Percentiles rank a stretch among this genome's conserved stretches.
phyloP scores from a whole-genome alignment of 2,329 filamentous ascomycete genomes.

The Biscogniauxia sp. region DNA sequence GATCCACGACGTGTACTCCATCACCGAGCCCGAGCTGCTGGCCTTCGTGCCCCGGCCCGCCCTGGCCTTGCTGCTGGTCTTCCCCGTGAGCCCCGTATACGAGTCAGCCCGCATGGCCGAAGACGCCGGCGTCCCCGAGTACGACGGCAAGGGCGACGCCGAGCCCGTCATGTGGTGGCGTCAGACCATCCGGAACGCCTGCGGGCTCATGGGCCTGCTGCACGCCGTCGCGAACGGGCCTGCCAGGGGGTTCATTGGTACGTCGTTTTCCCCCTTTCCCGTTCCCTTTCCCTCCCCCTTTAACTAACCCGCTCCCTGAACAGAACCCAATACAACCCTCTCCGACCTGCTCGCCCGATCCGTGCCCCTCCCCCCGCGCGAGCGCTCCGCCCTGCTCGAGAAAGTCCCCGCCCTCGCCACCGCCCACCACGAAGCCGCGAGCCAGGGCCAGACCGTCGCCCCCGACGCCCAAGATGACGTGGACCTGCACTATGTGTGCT shows the following conservation, averaged over 20 bases:
- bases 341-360: conserved; percentile 66
- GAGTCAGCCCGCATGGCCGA: conserved; percentile 73
- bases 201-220: conserved; percentile 83
- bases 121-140: conserved; percentile 63
- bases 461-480: conserved; percentile 76
- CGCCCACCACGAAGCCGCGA: conserved; percentile 77
- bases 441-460: conserved; percentile 72
- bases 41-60: conserved; percentile 85
- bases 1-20: conserved; percentile 89
- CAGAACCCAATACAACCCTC: conserved; percentile 54
- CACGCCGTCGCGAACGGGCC: conserved; percentile 80
- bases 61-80: conserved; percentile 85
- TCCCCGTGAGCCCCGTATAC: conserved; percentile 79
- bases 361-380: conserved; percentile 63
- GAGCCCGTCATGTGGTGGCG: conserved; percentile 92
- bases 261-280: conserved; percentile 13
- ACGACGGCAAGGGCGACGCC: conserved; percentile 61
- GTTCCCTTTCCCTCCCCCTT: conserved; percentile 25
- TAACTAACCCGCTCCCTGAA: neutral
- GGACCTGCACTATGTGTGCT: conserved; percentile 96
- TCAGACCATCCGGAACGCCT: conserved; percentile 92
- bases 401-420: conserved; percentile 70
- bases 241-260: conserved; percentile 60
- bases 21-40: conserved; percentile 81
- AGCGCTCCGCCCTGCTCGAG: conserved; percentile 74